A percentile compares a stretch with the other conserved stretches of the same genome.
Evolutionary conservation across 768 basidiomycete species (phyloP).

Genomic region (Russula abietina): DNA sequence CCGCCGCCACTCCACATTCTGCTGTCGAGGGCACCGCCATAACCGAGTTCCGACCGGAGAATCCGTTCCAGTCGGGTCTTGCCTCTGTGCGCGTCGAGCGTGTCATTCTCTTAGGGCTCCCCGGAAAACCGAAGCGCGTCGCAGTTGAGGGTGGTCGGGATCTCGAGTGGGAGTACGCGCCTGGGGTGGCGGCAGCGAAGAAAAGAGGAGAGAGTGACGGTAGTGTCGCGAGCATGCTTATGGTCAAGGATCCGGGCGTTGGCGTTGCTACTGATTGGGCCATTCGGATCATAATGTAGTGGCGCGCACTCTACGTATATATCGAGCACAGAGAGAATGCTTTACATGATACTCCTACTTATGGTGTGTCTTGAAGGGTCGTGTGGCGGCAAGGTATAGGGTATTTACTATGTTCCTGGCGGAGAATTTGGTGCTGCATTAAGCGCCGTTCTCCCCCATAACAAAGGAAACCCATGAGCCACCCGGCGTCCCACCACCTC

Average conservation of each 20-base stretch:
- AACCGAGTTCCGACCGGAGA: slow-evolving; percentile 45
- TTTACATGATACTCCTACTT: neutral
- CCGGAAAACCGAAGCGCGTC: slow-evolving; percentile 54
- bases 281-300: slow-evolving; percentile 36
- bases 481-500: neutral
- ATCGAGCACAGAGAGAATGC: neutral
- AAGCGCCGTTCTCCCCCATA: slow-evolving; percentile 10
- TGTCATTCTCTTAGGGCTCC: slow-evolving; percentile 72
- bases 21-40: slow-evolving; percentile 51
- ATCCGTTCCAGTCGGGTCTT: slow-evolving; percentile 64
- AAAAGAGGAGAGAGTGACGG: slow-evolving; percentile 54
- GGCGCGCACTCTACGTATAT: neutral
- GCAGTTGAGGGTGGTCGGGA: slow-evolving; percentile 43
- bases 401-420: neutral
- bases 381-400: slow-evolving; percentile 8
- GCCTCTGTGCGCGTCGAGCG: slow-evolving; percentile 73
- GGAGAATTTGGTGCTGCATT: neutral
- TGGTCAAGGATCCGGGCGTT: slow-evolving; percentile 70
- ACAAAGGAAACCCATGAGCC: slow-evolving; percentile 7
- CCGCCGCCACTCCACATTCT: slow-evolving; percentile 36
- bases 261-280: slow-evolving; percentile 59
- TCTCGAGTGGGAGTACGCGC: slow-evolving; percentile 62
- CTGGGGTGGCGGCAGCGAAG: slow-evolving; percentile 48
- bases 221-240: slow-evolving; percentile 59
- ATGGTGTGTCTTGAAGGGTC: neutral